Conservation (phyloP, 192 early-diverging fungal genomes). For the Coemansia sp. region DNA sequence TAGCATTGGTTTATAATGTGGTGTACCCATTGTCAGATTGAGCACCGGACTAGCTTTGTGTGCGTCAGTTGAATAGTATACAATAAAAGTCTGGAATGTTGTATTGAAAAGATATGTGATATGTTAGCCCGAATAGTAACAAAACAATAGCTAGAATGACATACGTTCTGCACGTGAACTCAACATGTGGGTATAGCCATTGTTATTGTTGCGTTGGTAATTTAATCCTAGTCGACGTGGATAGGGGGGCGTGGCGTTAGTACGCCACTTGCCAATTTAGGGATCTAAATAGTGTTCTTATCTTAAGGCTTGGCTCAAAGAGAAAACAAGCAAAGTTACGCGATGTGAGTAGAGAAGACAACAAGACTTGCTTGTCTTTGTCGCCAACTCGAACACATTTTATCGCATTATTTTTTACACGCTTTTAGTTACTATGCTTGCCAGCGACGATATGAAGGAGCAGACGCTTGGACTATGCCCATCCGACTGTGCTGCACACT, state of each 20-base stretch:
- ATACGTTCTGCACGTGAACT: background rate
- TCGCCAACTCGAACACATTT: background rate
- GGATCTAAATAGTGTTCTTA: background rate
- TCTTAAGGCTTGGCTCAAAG: background rate
- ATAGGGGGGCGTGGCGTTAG: background rate
- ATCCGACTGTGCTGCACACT: background rate
- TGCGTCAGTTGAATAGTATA: background rate
- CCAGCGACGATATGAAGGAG: background rate
- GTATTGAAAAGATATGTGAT: background rate
- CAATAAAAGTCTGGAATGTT: background rate
- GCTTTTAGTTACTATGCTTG: background rate
- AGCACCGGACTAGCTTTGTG: background rate
- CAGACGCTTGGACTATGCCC: constrained; percentile 4
- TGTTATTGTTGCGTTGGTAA: background rate
- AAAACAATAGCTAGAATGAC: background rate
- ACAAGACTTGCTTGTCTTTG: background rate
- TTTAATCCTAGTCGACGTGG: background rate
- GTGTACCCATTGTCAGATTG: background rate
- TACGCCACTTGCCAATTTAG: background rate
- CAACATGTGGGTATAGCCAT: background rate
- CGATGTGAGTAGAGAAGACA: background rate
- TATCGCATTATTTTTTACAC: background rate
- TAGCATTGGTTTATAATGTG: background rate
- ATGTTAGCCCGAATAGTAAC: background rate
- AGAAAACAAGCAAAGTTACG: background rate